A percentile compares a stretch with the other conserved stretches of the same genome.
phyloP scores from a whole-genome alignment of 108 stramenopile genomes.

The Pelagomonas calceolata region DNA sequence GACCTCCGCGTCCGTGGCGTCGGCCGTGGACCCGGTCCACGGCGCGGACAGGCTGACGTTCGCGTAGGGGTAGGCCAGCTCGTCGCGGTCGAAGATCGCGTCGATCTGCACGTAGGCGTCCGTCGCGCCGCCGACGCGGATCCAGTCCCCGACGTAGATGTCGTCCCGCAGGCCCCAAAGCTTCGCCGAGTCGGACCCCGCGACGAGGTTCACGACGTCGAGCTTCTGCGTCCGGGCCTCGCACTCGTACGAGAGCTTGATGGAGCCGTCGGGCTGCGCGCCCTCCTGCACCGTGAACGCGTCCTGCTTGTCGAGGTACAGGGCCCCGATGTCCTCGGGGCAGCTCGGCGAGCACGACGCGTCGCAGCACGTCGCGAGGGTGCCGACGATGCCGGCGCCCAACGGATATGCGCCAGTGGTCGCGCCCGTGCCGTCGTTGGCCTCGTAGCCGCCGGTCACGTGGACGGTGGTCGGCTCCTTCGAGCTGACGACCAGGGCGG shows the following conservation, averaged over 20 bases:
- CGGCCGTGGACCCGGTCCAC: conserved; percentile 7
- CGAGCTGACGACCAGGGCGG: conserved; percentile 27
- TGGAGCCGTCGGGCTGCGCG: conserved; percentile 52
- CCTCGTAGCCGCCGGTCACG: conserved; percentile 41
- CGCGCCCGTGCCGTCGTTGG: conserved; percentile 44
- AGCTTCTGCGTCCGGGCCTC: conserved; percentile 34
- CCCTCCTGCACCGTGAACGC: conserved; percentile 40
- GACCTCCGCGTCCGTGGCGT: conserved; percentile 48
- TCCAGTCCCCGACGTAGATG: conserved; percentile 8
- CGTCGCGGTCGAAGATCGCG: conserved; percentile 11
- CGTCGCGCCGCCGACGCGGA: conserved; percentile 9
- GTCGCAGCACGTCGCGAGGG: conserved; percentile 1
- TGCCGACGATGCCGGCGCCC: conserved; percentile 25
- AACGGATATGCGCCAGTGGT: too few species aligned
- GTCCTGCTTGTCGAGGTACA: conserved; percentile 16
- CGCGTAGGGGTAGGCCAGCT: conserved; percentile 13
- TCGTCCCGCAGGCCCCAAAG: background rate
- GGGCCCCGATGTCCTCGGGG: background rate
- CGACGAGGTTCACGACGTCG: background rate
- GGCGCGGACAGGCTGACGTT: conserved; percentile 12
- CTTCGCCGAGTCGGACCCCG: background rate
- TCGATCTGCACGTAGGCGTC: conserved; percentile 28
- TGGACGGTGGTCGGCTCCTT: background rate
- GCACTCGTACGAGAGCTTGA: conserved; percentile 57
- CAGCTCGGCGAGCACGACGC: background rate